These are phyloP conservation scores for Quercus variabilis DNA, from an alignment of 306 rosid species.

Conservation along the genomic window DNA sequence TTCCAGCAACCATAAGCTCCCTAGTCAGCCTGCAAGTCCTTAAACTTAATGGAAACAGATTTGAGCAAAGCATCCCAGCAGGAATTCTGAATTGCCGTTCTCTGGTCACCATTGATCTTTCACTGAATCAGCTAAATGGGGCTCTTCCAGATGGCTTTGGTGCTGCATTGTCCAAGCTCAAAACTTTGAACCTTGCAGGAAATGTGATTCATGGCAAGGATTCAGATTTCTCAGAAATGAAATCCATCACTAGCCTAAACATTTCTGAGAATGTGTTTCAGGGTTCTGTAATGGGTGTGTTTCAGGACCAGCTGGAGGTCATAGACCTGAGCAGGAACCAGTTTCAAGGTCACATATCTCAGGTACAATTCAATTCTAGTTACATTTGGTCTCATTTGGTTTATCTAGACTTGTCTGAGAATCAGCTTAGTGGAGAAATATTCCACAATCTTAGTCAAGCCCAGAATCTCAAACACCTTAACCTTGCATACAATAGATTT, in stretches of 20 bases:
- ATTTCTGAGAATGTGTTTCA: conserved; percentile 73
- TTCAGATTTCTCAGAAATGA: conserved; percentile 57
- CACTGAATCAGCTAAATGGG: conserved; percentile 72
- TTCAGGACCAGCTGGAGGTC: conserved; percentile 62
- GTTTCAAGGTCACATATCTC: conserved; percentile 76
- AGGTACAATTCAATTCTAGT: conserved; percentile 64
- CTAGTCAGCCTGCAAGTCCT: conserved; percentile 49
- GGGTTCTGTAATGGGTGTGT: conserved; percentile 69
- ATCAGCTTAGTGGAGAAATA: conserved; percentile 71
- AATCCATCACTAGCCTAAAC: conserved; percentile 62
- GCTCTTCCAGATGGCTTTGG: conserved; percentile 82
- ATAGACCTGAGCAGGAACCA: conserved; percentile 86
- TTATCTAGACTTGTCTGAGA: conserved; percentile 88
- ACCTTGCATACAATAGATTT: conserved; percentile 82
- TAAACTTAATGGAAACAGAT: conserved; percentile 62
- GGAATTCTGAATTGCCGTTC: conserved; percentile 65
- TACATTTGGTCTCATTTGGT: conserved; percentile 67
- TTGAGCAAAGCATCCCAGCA: conserved; percentile 51
- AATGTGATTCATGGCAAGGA: conserved; percentile 56
- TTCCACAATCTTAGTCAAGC: conserved; percentile 50
- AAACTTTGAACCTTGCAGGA: conserved; percentile 71
- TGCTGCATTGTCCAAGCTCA: conserved; percentile 73
- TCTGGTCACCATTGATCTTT: conserved; percentile 67
- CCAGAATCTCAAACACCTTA: conserved; percentile 65
- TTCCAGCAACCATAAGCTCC: conserved; percentile 70